Percentiles rank a stretch among this genome's conserved stretches.
Conservation (phyloP, 1,139 yeast species). For the Fermentozyma sake region DNA sequence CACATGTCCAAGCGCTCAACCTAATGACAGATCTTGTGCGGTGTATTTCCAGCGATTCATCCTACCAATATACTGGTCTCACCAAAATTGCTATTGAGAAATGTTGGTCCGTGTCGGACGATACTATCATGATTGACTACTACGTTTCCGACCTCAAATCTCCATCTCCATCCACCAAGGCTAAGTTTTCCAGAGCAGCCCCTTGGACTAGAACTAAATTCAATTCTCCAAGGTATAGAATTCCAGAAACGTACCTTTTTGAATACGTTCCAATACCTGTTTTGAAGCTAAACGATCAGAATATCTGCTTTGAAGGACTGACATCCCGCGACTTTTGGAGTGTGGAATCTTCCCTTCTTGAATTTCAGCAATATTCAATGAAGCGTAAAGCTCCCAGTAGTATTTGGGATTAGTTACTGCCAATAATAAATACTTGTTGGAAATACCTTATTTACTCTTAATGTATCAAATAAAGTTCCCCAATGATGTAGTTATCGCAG, state of each 20-base stretch:
- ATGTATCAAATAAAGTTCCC: too few species aligned
- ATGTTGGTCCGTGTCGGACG: slow-evolving; percentile 33
- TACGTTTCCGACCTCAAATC: too few species aligned
- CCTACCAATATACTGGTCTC: slow-evolving; percentile 7
- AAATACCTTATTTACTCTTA: too few species aligned
- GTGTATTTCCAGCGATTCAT: slow-evolving; percentile 7
- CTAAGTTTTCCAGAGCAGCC: too few species aligned
- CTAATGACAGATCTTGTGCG: slow-evolving; percentile 19
- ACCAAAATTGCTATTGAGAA: slow-evolving; percentile 18
- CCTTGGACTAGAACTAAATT: not conserved
- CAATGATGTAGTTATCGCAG: too few species aligned
- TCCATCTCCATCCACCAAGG: too few species aligned
- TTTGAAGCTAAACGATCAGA: too few species aligned
- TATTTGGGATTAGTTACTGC: slow-evolving; percentile 11
- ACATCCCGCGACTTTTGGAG: slow-evolving; percentile 34
- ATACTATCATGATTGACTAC: slow-evolving; percentile 18
- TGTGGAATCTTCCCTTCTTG: slow-evolving; percentile 24
- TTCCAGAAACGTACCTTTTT: too few species aligned
- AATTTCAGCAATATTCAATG: slow-evolving; percentile 27
- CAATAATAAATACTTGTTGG: too few species aligned
- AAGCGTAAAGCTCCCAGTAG: slow-evolving; percentile 14
- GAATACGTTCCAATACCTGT: too few species aligned
- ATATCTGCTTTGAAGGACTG: too few species aligned
- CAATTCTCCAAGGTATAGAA: too few species aligned
- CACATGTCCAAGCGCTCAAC: slow-evolving; percentile 23